Evolutionary conservation across 495 filamentous ascomycete species (phyloP), one percentile per base, ranked within the genome.

Genomic region (Penicillium odoratum): DNA sequence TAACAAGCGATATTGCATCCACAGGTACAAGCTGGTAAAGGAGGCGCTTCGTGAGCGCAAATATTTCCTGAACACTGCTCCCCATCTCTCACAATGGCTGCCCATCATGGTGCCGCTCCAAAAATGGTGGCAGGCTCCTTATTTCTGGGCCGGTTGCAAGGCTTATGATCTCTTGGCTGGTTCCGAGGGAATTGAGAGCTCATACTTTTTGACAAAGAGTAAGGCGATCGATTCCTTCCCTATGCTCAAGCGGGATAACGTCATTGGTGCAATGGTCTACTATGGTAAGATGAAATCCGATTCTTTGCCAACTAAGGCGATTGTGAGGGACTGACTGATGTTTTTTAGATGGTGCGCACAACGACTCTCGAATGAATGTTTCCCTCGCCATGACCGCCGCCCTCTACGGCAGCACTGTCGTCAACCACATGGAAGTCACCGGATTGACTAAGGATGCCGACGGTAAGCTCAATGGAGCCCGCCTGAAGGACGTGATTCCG

Each of bases 331-430:
- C 55, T 51, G 38, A 52, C 48, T 8, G 49, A 47, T 11, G 15
- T 15, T 40, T n/a, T 40, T 2, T 49, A 79, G 93, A 98, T 76
- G 94, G 94, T 61, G 92, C 92, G 3, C 94, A 98, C 78, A 98
- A 98, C 68, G 94, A 98, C 72, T 97, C 94, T 26, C 84, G 94
- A 50, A 98, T 98, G 94, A 98, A 98, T 63, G 91, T 97, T 42
- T 95, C 93, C 7, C 78, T 98, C 47, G 93, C 90, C 9, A 93
- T 96, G 88, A 98, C 94, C 18, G 93, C 93, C 11, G 94, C 94
- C 1, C 79, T 97, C 33, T 97, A 97, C 66, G 94, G 94, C 45
- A 84, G 87, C 45, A 98, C 93, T 4, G 87, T 98, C 18, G 88
- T 95, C 48, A 98, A 97, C 70, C 91, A 98, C 72, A 74, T 93